phyloP scores from a whole-genome alignment of 2,329 filamentous ascomycete genomes.

The Pyricularia sp. region DNA sequence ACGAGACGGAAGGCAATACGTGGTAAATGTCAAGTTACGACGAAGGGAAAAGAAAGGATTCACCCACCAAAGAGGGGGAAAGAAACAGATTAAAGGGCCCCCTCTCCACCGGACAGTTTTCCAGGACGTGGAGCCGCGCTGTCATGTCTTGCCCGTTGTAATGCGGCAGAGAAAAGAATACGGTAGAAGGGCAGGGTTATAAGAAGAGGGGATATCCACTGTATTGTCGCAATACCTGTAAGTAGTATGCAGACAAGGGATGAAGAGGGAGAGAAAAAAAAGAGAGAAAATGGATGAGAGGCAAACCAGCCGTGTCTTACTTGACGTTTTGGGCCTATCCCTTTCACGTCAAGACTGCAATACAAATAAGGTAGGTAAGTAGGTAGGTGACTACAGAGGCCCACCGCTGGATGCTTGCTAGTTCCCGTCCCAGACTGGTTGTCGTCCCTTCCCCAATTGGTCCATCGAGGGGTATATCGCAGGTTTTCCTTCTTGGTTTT shows the following conservation, averaged over 20 bases:
- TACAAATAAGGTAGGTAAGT: background rate
- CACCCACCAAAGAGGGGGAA: background rate
- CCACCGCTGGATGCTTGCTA: background rate
- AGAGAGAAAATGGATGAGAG: background rate
- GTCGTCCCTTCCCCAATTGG: background rate
- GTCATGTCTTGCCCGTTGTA: background rate
- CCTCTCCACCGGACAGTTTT: background rate
- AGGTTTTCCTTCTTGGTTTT: background rate
- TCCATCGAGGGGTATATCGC: background rate
- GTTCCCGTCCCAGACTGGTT: background rate
- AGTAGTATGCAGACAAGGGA: background rate
- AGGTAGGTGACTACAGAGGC: background rate
- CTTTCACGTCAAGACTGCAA: background rate
- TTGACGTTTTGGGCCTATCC: background rate
- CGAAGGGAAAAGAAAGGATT: background rate
- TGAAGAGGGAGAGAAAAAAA: background rate
- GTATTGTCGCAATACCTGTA: background rate
- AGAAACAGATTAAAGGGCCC: background rate
- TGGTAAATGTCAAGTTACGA: background rate
- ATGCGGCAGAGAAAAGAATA: background rate
- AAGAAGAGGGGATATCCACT: background rate
- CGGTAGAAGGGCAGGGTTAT: background rate
- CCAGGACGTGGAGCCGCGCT: background rate
- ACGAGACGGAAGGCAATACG: background rate
- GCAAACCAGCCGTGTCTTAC: background rate